Conservation (phyloP, 2,329 filamentous ascomycete species). For the Aspergillus hortae region DNA sequence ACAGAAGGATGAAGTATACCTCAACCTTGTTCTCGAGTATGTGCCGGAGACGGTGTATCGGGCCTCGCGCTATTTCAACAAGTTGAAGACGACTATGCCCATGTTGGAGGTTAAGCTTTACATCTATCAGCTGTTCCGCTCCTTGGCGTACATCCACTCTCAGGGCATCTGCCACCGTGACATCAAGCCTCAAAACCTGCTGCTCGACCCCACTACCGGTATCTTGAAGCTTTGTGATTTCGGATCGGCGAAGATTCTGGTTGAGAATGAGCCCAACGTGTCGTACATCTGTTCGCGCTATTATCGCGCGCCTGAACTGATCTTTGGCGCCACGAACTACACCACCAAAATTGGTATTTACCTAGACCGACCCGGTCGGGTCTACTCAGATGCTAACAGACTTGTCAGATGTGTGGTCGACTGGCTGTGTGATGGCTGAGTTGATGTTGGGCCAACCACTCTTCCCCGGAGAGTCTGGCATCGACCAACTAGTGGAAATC, state of each 20-base stretch:
- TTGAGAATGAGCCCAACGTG: slow-evolving; percentile 98
- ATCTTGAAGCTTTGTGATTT: slow-evolving; percentile 98
- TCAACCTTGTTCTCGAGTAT: slow-evolving; percentile 96
- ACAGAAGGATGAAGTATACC: slow-evolving; percentile 96
- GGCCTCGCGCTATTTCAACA: slow-evolving; percentile 98
- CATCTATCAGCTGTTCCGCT: slow-evolving; percentile 98
- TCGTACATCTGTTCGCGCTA: slow-evolving; percentile 99
- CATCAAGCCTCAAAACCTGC: slow-evolving; percentile 97
- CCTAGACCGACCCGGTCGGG: neutral
- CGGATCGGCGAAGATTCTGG: slow-evolving; percentile 95
- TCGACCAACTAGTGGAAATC: slow-evolving; percentile 97
- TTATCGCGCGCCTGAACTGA: slow-evolving; percentile 95
- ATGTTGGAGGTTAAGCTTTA: slow-evolving; percentile 98
- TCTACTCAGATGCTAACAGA: slow-evolving; percentile 9
- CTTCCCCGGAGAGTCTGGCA: slow-evolving; percentile 97
- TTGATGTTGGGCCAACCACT: slow-evolving; percentile 97
- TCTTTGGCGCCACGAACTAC: slow-evolving; percentile 98
- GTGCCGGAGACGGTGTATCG: slow-evolving; percentile 98
- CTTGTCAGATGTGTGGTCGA: slow-evolving; percentile 89
- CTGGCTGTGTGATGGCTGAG: slow-evolving; percentile 98
- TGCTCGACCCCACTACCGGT: slow-evolving; percentile 86
- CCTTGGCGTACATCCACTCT: slow-evolving; percentile 97
- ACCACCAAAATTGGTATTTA: slow-evolving; percentile 96
- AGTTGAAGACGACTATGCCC: slow-evolving; percentile 99
- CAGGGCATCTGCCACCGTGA: slow-evolving; percentile 98